These are phyloP conservation scores for Hyphopichia khmerensis DNA, from an alignment of 1,139 yeast genomes.

Conservation along the genomic window DNA sequence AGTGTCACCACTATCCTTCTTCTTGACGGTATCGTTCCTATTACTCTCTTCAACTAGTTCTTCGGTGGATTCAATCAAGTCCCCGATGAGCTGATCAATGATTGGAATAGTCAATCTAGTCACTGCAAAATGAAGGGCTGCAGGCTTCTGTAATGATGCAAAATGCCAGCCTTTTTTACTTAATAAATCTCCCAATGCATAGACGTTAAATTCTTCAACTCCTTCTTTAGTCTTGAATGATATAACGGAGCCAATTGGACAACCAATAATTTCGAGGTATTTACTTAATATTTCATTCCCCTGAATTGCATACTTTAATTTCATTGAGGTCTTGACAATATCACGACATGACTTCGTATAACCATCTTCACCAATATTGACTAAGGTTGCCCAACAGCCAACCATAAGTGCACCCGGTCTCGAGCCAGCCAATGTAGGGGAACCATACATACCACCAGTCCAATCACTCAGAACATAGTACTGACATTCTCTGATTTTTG, in stretches of 20 bases:
- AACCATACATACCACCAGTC: conserved; percentile 95
- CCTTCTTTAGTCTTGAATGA: conserved; percentile 56
- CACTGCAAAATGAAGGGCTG: conserved; percentile 88
- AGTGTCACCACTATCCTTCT: conserved; percentile 48
- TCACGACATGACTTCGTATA: conserved; percentile 64
- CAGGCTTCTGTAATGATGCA: conserved; percentile 80
- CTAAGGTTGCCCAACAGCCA: conserved; percentile 95
- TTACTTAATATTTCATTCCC: conserved; percentile 41
- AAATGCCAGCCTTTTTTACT: conserved; percentile 84
- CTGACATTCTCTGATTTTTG: conserved; percentile 70
- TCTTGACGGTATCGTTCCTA: conserved; percentile 23
- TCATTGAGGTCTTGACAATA: conserved; percentile 65
- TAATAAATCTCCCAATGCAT: conserved; percentile 72
- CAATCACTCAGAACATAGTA: conserved; percentile 82
- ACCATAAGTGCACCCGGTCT: conserved; percentile 96
- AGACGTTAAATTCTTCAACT: conserved; percentile 51
- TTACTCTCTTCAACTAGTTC: conserved; percentile 37
- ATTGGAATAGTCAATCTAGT: conserved; percentile 69
- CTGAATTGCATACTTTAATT: conserved; percentile 50
- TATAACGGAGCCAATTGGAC: conserved; percentile 80
- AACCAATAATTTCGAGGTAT: conserved; percentile 64
- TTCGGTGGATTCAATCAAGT: conserved; percentile 49
- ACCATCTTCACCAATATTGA: conserved; percentile 77
- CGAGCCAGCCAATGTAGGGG: conserved; percentile 95
- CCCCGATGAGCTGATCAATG: conserved; percentile 59